These are phyloP conservation scores for Venturia carpophila DNA, from an alignment of 2,329 filamentous ascomycete genomes.

Conservation along the genomic window DNA sequence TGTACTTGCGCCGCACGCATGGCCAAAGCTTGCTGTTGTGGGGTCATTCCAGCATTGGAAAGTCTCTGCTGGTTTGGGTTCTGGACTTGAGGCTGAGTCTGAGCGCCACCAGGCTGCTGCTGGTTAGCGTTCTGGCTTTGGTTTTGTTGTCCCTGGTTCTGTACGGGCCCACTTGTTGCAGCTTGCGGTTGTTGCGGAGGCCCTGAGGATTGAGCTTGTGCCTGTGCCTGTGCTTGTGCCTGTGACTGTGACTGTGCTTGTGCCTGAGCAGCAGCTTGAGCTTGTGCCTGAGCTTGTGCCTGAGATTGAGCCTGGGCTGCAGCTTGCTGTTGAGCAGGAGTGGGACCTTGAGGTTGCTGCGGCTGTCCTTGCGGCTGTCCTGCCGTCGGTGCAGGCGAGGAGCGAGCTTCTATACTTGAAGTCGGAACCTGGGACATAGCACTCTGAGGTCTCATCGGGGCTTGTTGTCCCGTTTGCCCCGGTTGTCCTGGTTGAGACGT, in stretches of 20 bases:
- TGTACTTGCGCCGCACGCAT: constrained; percentile 25
- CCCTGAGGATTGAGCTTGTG: constrained; percentile 31
- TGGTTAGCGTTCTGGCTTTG: constrained; percentile 28
- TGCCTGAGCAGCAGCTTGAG: constrained; percentile 15
- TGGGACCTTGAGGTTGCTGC: constrained; percentile 28
- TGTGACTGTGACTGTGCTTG: constrained; percentile 30
- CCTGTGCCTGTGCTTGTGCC: constrained; percentile 29
- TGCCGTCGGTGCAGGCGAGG: constrained; percentile 32
- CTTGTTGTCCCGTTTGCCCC: constrained; percentile 24
- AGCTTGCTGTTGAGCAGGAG: constrained; percentile 24
- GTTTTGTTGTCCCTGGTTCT: constrained; percentile 30
- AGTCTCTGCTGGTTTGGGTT: constrained; percentile 22
- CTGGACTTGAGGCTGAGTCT: constrained; percentile 21
- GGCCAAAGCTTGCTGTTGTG: constrained; percentile 21
- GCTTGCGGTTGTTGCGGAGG: constrained; percentile 19
- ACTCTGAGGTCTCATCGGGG: constrained; percentile 31
- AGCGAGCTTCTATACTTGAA: constrained; percentile 30
- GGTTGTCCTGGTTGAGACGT: constrained; percentile 33
- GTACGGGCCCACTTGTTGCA: constrained; percentile 20
- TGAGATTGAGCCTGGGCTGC: constrained; percentile 18
- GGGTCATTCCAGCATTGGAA: constrained; percentile 22
- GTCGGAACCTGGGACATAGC: constrained; percentile 24
- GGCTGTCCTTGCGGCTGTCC: constrained; percentile 22
- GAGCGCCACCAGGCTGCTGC: constrained; percentile 27
- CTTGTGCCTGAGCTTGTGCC: constrained; percentile 19